phyloP scores from a whole-genome alignment of 106 monocot species.

The Apostasia ramifera region DNA sequence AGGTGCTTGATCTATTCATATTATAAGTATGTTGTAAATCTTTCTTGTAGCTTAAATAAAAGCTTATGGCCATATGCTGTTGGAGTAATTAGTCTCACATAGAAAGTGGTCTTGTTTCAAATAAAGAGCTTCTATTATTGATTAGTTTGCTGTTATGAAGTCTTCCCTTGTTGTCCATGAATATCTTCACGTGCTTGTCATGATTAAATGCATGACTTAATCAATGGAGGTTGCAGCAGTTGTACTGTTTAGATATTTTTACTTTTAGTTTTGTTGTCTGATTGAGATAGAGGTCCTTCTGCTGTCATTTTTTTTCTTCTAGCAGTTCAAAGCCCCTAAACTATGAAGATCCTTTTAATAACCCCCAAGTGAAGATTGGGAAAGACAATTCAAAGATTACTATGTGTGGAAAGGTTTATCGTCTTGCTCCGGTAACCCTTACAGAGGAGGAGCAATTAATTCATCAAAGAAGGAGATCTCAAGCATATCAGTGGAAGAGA shows the following conservation, averaged over 20 bases:
- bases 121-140: too few species aligned
- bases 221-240: neutral
- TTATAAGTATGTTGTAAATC: too few species aligned
- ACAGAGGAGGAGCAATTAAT: constrained; percentile 65
- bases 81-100: too few species aligned
- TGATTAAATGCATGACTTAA: neutral
- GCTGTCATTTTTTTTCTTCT: constrained; percentile 1
- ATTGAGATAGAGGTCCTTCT: neutral
- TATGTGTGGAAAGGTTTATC: constrained; percentile 90
- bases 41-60: too few species aligned
- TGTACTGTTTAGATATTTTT: neutral
- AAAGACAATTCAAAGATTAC: constrained; percentile 54
- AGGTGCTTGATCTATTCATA: too few species aligned
- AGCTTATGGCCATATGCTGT: too few species aligned
- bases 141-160: too few species aligned
- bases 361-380: constrained; percentile 71
- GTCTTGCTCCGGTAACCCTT: constrained; percentile 70
- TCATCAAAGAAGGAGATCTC: constrained; percentile 79
- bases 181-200: too few species aligned
- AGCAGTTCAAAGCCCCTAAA: constrained; percentile 61
- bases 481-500: constrained; percentile 85
- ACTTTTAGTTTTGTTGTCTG: neutral
- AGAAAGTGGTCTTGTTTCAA: too few species aligned
- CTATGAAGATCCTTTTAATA: constrained; percentile 96
- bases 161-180: too few species aligned